These are phyloP conservation scores for Taxillus chinensis DNA, from an alignment of 164 flowering plant species.

Conservation along the genomic window DNA sequence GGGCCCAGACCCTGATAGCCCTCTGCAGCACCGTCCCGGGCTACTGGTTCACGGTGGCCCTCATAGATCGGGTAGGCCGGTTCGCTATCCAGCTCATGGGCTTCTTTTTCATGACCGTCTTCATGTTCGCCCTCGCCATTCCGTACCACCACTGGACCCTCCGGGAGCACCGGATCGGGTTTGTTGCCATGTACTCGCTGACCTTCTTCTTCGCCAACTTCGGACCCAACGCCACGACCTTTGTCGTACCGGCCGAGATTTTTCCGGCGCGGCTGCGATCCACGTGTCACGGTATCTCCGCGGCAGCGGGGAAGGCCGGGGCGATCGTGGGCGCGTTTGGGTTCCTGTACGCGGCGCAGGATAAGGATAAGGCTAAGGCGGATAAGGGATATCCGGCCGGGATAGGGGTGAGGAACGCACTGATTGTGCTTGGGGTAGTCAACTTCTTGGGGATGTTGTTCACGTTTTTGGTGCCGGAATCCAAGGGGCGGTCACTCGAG, in stretches of 20 bases:
- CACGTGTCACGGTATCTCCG: constrained; percentile 42
- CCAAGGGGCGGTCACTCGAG: constrained; percentile 45
- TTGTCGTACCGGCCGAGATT: constrained; percentile 43
- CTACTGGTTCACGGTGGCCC: constrained; percentile 32
- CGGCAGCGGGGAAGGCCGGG: constrained; percentile 43
- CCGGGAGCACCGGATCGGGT: constrained; percentile 24
- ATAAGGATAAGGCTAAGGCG: constrained; percentile 12
- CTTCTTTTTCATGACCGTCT: constrained; percentile 44
- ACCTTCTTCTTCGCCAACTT: constrained; percentile 49
- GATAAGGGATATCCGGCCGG: constrained; percentile 38
- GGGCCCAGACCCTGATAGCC: constrained; percentile 35
- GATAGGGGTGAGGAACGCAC: constrained; percentile 33
- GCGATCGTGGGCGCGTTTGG: constrained; percentile 45
- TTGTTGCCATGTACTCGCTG: constrained; percentile 31
- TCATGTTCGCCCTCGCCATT: constrained; percentile 41
- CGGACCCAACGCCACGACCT: constrained; percentile 42
- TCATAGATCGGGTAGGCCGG: constrained; percentile 26
- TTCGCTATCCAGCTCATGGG: constrained; percentile 31
- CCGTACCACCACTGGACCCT: constrained; percentile 44
- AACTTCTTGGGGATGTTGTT: constrained; percentile 27
- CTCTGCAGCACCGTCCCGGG: constrained; percentile 34
- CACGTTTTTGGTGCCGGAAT: constrained; percentile 43
- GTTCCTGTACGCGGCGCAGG: constrained; percentile 32
- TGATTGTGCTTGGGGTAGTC: constrained; percentile 26
- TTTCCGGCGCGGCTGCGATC: constrained; percentile 46